phyloP scores from a whole-genome alignment of 352 stramenopile genomes.

The Globisporangium splendens region DNA sequence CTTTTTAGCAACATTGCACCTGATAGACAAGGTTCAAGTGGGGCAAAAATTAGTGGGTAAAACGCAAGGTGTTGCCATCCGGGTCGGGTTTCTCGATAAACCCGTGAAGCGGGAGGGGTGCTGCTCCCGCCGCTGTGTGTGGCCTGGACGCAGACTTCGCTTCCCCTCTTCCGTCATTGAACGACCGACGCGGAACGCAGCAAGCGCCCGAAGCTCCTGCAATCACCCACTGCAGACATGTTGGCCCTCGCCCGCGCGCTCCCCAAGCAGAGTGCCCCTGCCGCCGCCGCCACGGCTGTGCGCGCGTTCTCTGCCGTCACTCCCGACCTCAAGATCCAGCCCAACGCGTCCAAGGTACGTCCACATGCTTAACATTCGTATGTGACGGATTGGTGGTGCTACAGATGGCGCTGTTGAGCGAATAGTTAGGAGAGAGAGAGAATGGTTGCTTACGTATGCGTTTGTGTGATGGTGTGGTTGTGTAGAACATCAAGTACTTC shows the following conservation, averaged over 20 bases:
- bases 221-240: neutral
- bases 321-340: conserved; percentile 74
- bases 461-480: conserved; percentile 10
- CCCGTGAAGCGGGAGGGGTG: neutral
- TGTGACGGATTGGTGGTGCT: neutral
- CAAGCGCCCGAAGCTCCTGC: neutral
- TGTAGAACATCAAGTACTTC: conserved; percentile 96
- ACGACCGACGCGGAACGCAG: conserved; percentile 11
- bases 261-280: conserved; percentile 25
- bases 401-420: neutral
- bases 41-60: conserved; percentile 6
- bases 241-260: conserved; percentile 15
- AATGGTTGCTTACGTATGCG: neutral
- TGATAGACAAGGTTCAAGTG: conserved; percentile 3
- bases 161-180: conserved; percentile 4
- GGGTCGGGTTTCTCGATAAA: neutral
- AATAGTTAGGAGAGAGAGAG: too few relatives aligned
- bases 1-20: neutral
- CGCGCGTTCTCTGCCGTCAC: conserved; percentile 56
- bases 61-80: neutral
- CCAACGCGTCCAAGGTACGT: conserved; percentile 69
- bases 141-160: conserved; percentile 5
- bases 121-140: neutral
- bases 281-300: conserved; percentile 33
- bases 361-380: neutral